Base-by-base conservation (phyloP, 1,139 yeast species). In the Diutina scorzettiae region DNA sequence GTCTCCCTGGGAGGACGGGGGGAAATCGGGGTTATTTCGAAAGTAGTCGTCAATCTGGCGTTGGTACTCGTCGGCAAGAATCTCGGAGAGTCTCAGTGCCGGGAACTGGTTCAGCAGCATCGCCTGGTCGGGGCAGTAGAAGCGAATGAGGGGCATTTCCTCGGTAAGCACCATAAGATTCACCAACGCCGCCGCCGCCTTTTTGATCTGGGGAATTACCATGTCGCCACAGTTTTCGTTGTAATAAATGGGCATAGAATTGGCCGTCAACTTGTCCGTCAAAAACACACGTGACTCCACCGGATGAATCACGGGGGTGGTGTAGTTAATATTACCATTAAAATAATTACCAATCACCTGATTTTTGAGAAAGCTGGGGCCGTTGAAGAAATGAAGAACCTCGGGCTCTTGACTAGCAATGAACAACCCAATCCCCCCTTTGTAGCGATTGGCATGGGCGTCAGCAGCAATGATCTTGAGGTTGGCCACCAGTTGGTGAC, bases 81-180 rank as follows among this genome's bases (percentile, higher is more conserved):
- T 66, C 52, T 73, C 78, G 1, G 95, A 83, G 19, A 87, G 63
- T 28, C 76, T 61, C 4, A 81, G 68, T 0, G 94, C 85, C 28
- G 68, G 69, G 48, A 64, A 63, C 2, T 63, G 56, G 19, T 71
- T 69, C 42, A 67, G 66, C 36, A 61, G 60, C 9, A 81, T 78
- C 2, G 71, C 58, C 55, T 76, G 78, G 17, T 34, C 39, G 21
- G 39, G 39, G 16, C 39, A 34, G 59, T 77, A 86, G 41, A 27
- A 37, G 48, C 98, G 69, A 28, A 91, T 76, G 40, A 82, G 73
- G 2, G 98, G 98, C 53, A 82, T 84, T 55, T 89, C 97, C 12
- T 94, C 95, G 2, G 93, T 76, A 8, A 83, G 57, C 3, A 83
- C 75, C 67, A 95, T 82, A 28, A 84, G 53, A 49, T 81, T 77